Evolutionary conservation across 176 grass and related monocot genomes (phyloP), one percentile per base, ranked within the genome.

Genomic region (Avena atlantica): DNA sequence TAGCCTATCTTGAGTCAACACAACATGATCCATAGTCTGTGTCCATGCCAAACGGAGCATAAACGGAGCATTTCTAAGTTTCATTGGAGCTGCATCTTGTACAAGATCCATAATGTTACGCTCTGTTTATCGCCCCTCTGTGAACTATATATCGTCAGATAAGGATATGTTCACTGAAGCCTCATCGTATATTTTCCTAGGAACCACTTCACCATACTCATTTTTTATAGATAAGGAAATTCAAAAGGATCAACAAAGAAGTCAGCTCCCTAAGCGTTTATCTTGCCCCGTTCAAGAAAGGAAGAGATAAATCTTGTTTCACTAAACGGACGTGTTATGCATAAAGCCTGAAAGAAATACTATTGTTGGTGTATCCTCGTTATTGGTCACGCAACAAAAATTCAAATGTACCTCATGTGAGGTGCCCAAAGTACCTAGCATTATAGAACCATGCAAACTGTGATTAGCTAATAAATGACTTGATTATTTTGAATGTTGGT

Each of bases 191-290:
- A 59, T 24, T 69, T 80, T 44, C 45, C 23, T n/a, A 78, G 23
- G n/a, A 16, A 90, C 7, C 84, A 77, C 34, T 51, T 49, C 81
- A 4, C 48, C 65, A 74, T 48, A 83, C 45, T 42, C 51, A 1
- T 87, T 8, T 79, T 74, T 64, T 55, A 79, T 31, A 64, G 31
- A 64, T 45, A 56, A 57, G 13, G 5, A 2, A 81, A 86, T 50
- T 53, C n/a, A 31, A 81, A 78, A 86, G 5, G 19, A 59, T 12
- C 37, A 81, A 69, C 60, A 86, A 81, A 81, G 12, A 57, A 55
- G 47, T 68, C n/a, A 86, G 76, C 42, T 79, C 6, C 10, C 13
- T 70, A 50, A 19, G 23, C 48, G 24, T 12, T 78, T 72, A 61
- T 13, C 8, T 83, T 40, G 53, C 12, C 57, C 72, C 75, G 74